phyloP scores from a whole-genome alignment of 345 rosid species.

The Heritiera fomes region DNA sequence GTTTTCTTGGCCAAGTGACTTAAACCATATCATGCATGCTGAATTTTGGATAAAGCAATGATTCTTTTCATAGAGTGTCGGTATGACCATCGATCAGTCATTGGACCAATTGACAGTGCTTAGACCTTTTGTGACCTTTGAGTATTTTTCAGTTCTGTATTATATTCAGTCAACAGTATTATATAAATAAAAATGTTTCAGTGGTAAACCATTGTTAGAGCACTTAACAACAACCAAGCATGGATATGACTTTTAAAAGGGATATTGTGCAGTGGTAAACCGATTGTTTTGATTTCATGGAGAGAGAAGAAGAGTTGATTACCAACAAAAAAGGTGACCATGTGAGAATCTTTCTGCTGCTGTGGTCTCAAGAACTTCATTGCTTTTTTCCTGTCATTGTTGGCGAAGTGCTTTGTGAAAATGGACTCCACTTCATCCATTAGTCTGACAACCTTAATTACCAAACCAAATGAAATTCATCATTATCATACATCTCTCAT shows the following conservation, averaged over 20 bases:
- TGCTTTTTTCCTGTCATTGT: constrained; percentile 91
- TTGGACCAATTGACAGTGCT: too few relatives aligned
- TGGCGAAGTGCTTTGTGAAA: constrained; percentile 95
- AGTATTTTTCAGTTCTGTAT: too few relatives aligned
- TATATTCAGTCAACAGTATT: too few relatives aligned
- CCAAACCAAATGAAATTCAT: constrained; percentile 14
- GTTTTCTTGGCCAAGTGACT: neutral
- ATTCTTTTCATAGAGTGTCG: too few relatives aligned
- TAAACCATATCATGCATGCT: neutral
- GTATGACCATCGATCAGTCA: too few relatives aligned
- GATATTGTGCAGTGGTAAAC: neutral
- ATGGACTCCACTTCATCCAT: constrained; percentile 99
- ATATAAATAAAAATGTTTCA: neutral
- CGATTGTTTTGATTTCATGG: neutral
- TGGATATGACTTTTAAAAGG: neutral
- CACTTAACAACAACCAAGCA: neutral
- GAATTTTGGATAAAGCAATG: too few relatives aligned
- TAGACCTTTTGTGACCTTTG: too few relatives aligned
- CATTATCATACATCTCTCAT: neutral
- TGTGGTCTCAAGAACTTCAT: constrained; percentile 95
- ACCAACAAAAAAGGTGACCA: constrained; percentile 98
- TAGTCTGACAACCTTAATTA: constrained; percentile 67
- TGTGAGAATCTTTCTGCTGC: constrained; percentile 85
- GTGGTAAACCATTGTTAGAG: too few relatives aligned
- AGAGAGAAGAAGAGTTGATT: constrained; percentile 20